Evolutionary conservation across 139 green algal species (phyloP), one percentile per base, ranked within the genome.

Genomic region (Chlorella ohadii): DNA sequence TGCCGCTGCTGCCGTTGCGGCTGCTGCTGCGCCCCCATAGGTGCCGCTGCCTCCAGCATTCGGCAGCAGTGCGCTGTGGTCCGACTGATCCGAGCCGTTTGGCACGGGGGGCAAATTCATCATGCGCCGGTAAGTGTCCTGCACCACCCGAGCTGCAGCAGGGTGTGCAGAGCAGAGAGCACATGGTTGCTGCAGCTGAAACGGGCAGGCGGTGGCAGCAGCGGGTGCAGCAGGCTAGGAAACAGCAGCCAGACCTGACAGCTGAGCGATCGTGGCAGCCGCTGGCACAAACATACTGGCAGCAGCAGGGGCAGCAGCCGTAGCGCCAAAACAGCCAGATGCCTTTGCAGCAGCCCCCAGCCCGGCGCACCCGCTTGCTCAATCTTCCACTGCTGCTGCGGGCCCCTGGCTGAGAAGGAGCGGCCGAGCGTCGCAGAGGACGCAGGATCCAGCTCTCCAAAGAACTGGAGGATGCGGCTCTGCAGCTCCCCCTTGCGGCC

Each of bases 391-490:
- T 84, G 84, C 71, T 70, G 22, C 27, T 17, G 36, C 27, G 78
- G 76, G 34, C 25, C 56, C 15, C 39, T 38, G 33, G 70, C 39
- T n/a, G 31, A 44, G 13, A 41, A 19, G 57, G 19, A n/a, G 38
- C 81, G 57, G 19, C 56, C 57, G 31, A 79, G 44, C 64, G 27
- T 56, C 25, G 76, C 59, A 13, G 76, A 36, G 3, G 34, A 71
- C 9, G 12, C 38, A 2, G 72, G 39, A 39, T 76, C 66, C 16
- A 59, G 31, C 44, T 86, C 82, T 1, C 87, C 88, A n/a, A 91
- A 64, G 64, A 85, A 91, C 25, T 75, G 65, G 0, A 91, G 33
- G 27, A 92, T 57, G 51, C 89, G 85, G 34, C 61, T 56, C 67
- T 88, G 84, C 23, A 93, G 76, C 76, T 82, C 76, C 23, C 27